Evolutionary conservation across 352 stramenopile genomes (phyloP), one percentile per base, ranked within the genome.

Genomic region (Phytophthora pini): DNA sequence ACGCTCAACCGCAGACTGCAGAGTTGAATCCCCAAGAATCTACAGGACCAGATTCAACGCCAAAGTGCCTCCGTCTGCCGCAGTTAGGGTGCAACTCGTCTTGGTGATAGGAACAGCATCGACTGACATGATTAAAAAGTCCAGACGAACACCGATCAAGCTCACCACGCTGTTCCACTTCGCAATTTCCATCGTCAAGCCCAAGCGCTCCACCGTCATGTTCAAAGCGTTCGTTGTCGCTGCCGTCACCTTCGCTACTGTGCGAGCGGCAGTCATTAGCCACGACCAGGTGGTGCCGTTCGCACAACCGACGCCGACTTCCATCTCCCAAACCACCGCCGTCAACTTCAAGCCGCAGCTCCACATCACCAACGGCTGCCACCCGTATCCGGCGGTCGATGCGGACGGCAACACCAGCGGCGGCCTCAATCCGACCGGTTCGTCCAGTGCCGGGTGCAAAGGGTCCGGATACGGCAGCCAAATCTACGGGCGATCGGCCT

Each of bases 301-400:
- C 44, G 22, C 44, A 15, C 22, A 51, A 24, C 44, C 22, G 12
- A 20, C n/a, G 3, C 44, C 47, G 27, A 32, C 39, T 29, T 29
- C 47, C 15, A 54, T 54, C 8, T 56, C 49, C 5, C 11, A 56
- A 12, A 56, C 29, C 22, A 5, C 34, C 31, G 34, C 17, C 6
- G 34, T 54, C 27, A 54, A 54, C 3, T 54, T 41, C 27, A 54
- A 54, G 27, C 47, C 47, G 2, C 47, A 71, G 46, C 62, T 77
- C 55, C 43, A 68, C 34, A 70, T 72, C 56, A 59, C 58, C 32
- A 77, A 74, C 24, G 47, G 47, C n/a, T 77, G 69, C 47, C 61
- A 66, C 41, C 34, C 69, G 31, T 77, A 77, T 47, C 65, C 69
- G 5, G 69, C 64, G 27, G 64, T 77, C 26, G 57, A 77, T 46